Base-by-base conservation (phyloP, 345 rosid species). In the Viola odorata region DNA sequence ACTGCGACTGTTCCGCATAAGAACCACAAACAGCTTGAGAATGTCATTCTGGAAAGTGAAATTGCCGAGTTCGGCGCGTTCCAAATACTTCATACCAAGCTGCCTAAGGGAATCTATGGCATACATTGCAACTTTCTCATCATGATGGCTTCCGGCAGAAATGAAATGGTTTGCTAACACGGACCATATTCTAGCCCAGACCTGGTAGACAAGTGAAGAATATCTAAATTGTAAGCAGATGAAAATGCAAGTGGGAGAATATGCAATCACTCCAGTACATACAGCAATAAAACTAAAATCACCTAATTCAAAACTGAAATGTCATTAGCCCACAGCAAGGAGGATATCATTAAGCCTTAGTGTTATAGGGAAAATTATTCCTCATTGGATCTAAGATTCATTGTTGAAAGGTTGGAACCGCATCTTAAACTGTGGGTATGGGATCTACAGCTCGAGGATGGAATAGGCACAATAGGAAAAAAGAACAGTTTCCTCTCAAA, bases 1-100 rank as follows among this genome's bases (percentile, higher is more conserved):
- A 63, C 85, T 85, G 56, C 69, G 88, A 75, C 92, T 90, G 64
- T 84, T 90, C 74, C 95, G 83, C 88, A 90, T 85, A 65, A 90
- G 85, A 63, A 90, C 81, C 67, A 90, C 97, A 60, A 90, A 90
- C 12, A 95, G 97, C 67, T 90, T 90, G 69, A 90, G 89, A 73
- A 90, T 90, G 83, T 90, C 95, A 77, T 90, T 90, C 75, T 90
- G 97, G 74, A 87, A 90, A 64, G 91, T 85, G 81, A 90, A 90
- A 81, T 85, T 87, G 68, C 95, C 72, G 57, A 90, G 91, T 68
- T 90, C 97, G 53, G 90, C 87, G 41, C 95, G 90, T 70, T 87
- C 97, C 81, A 90, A 69, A 69, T 90, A 90, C 74, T 90, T 90
- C 92, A 90, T 82, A 23, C 91, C 87, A 53, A 90, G 95, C 85